These are phyloP conservation scores for Populus alba DNA, from an alignment of 345 rosid species.

Conservation along the genomic window DNA sequence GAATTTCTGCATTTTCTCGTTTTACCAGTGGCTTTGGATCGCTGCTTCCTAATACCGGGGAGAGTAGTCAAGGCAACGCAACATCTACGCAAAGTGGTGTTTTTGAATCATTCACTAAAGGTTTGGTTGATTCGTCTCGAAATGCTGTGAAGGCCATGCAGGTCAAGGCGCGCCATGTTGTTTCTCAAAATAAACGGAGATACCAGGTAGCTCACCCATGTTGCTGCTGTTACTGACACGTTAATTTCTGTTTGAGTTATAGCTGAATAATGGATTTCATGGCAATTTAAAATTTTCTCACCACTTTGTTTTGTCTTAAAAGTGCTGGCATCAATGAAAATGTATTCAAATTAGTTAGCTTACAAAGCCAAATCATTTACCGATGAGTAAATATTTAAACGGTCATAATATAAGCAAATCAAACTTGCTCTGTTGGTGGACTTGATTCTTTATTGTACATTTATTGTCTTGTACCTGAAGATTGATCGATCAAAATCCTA, in stretches of 20 bases:
- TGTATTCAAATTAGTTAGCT: no score
- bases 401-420: no score
- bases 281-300: no score
- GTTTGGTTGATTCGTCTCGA: conserved; percentile 30
- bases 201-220: conserved; percentile 20
- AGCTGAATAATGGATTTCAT: neutral
- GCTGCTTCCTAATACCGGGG: conserved; percentile 1
- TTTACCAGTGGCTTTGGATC: conserved; percentile 19
- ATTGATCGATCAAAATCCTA: no score
- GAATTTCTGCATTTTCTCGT: conserved; percentile 14
- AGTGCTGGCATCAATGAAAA: no score
- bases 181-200: conserved; percentile 34
- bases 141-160: conserved; percentile 32
- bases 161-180: conserved; percentile 32
- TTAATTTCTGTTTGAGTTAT: no score
- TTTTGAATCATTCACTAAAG: conserved; percentile 26
- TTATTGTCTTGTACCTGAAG: no score
- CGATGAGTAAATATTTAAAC: no score
- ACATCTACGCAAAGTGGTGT: conserved; percentile 15
- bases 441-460: no score
- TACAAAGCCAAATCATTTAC: no score
- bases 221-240: no score
- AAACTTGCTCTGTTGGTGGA: no score
- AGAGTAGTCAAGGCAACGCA: conserved; percentile 7
- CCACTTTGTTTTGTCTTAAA: neutral